These are phyloP conservation scores for Paspalum vaginatum DNA, from an alignment of 176 grass and related monocot genomes.

Conservation along the genomic window DNA sequence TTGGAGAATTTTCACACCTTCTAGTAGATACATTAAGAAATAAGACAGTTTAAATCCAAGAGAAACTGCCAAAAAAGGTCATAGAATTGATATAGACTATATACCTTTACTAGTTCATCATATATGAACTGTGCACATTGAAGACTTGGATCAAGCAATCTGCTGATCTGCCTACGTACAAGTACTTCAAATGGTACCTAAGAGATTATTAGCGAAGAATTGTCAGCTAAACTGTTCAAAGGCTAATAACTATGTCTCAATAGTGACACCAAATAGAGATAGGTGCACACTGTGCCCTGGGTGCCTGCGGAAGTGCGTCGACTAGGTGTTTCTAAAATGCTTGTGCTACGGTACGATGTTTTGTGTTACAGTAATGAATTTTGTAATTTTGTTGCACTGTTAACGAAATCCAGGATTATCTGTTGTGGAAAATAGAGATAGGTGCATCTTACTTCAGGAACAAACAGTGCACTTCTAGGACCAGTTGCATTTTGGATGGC, in stretches of 20 bases:
- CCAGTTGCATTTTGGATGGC: constrained; percentile 98
- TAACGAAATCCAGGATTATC: too few species aligned
- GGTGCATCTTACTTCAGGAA: constrained; percentile 74
- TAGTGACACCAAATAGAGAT: neutral
- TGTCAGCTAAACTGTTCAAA: constrained; percentile 27
- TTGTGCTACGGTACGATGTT: too few species aligned
- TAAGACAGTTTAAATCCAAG: neutral
- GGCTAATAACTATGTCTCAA: neutral
- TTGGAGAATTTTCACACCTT: neutral
- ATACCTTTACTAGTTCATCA: constrained; percentile 90
- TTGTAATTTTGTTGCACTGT: too few species aligned
- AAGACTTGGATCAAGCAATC: constrained; percentile 90
- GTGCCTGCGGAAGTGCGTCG: too few species aligned
- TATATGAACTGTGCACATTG: constrained; percentile 98
- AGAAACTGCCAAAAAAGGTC: neutral
- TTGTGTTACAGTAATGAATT: too few species aligned
- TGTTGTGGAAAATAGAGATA: too few species aligned
- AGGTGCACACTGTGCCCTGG: neutral
- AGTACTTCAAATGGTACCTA: constrained; percentile 97
- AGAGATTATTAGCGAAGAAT: constrained; percentile 33
- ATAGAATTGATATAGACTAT: neutral
- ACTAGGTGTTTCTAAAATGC: too few species aligned
- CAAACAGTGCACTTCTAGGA: constrained; percentile 92
- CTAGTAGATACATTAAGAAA: neutral
- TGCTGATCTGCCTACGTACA: constrained; percentile 90